These are phyloP conservation scores for Saturnispora bothae DNA, from an alignment of 805 yeast species.

Conservation along the genomic window DNA sequence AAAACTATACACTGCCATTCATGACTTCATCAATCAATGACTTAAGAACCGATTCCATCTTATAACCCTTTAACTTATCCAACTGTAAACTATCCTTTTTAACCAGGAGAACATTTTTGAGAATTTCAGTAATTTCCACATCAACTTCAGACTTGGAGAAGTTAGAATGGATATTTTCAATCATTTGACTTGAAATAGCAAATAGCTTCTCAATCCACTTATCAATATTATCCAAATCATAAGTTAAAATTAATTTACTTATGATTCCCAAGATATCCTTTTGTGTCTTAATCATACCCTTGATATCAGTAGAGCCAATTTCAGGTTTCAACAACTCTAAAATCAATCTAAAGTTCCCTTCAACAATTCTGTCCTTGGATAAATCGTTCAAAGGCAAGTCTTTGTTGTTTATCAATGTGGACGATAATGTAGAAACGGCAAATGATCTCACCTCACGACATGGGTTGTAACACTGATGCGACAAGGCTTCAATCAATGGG, in stretches of 20 bases:
- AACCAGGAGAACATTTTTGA: slow-evolving; percentile 26
- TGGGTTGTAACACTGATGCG: slow-evolving; percentile 85
- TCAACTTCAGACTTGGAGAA: slow-evolving; percentile 17
- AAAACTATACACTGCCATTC: not conserved
- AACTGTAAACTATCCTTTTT: slow-evolving; percentile 20
- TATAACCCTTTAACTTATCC: slow-evolving; percentile 16
- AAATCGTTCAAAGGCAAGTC: slow-evolving; percentile 26
- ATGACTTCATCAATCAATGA: slow-evolving; percentile 12
- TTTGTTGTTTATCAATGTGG: slow-evolving; percentile 33
- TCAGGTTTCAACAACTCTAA: slow-evolving; percentile 59
- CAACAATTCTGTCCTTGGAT: slow-evolving; percentile 49
- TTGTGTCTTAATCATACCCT: slow-evolving; percentile 57
- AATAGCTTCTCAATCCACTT: slow-evolving; percentile 21
- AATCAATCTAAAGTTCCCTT: slow-evolving; percentile 64
- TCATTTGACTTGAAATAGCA: slow-evolving; percentile 20
- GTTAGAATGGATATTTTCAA: slow-evolving; percentile 13
- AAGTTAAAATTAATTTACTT: slow-evolving; percentile 40
- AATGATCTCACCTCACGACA: slow-evolving; percentile 63
- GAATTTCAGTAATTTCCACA: slow-evolving; percentile 26
- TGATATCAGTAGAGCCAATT: slow-evolving; percentile 45
- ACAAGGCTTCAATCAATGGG: slow-evolving; percentile 70
- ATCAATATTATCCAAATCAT: slow-evolving; percentile 20
- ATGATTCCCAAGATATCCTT: slow-evolving; percentile 55
- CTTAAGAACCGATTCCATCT: slow-evolving; percentile 20
- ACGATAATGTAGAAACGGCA: slow-evolving; percentile 54